Percentiles rank a stretch among this genome's conserved stretches.
phyloP scores from a whole-genome alignment of 495 filamentous ascomycete species.

The Penicillium dipodomyicola region DNA sequence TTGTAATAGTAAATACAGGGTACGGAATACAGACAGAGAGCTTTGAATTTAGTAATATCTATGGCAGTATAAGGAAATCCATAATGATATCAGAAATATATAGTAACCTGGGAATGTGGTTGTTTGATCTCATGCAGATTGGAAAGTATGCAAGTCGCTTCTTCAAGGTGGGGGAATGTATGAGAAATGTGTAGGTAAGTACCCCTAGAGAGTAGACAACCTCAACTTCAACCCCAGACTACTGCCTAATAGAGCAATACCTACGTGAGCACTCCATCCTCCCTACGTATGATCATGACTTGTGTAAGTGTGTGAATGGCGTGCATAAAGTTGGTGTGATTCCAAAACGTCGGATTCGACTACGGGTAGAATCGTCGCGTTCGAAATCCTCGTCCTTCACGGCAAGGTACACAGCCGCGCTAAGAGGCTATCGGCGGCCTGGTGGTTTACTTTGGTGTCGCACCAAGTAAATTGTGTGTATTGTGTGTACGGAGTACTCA shows the following conservation, averaged over 20 bases:
- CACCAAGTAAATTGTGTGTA: neutral
- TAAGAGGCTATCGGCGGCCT: conserved; percentile 2
- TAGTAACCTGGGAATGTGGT: neutral
- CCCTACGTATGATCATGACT: neutral
- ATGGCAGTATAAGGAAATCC: neutral
- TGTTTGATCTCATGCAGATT: neutral
- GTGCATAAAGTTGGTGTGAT: conserved; percentile 7
- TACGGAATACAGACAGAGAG: neutral
- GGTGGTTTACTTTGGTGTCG: neutral
- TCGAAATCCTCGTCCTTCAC: neutral
- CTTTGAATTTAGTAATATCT: neutral
- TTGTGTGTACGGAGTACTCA: too few species aligned
- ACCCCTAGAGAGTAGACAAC: neutral
- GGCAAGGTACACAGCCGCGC: conserved; percentile 3
- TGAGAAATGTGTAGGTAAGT: neutral
- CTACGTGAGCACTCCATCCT: neutral
- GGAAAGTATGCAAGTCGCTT: neutral
- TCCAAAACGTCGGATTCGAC: conserved; percentile 3
- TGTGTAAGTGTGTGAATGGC: neutral
- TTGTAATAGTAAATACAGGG: neutral
- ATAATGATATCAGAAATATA: neutral
- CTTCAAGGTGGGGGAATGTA: neutral
- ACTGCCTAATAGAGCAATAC: neutral
- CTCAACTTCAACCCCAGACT: neutral
- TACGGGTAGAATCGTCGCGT: neutral